Conservation (phyloP, 2,329 filamentous ascomycete species). For the Penicillium sumatraense region DNA sequence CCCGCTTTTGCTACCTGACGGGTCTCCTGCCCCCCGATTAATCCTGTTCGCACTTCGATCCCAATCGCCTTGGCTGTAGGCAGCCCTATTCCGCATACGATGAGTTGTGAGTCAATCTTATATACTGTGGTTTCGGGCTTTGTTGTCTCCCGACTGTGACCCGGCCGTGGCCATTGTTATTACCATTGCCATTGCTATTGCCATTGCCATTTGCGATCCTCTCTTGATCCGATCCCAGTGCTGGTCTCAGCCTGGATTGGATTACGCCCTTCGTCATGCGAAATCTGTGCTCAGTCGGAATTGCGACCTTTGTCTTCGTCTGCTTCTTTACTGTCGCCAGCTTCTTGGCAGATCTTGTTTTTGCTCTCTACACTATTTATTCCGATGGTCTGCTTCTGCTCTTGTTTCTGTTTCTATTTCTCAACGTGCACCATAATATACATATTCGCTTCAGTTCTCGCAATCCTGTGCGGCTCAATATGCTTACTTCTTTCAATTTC, state of each 20-base stretch:
- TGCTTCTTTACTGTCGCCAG: conserved; percentile 6
- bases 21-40: conserved; percentile 10
- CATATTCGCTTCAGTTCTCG: neutral
- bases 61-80: conserved; percentile 13
- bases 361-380: conserved; percentile 10
- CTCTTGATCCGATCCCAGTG: neutral
- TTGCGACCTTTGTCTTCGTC: conserved; percentile 11
- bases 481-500: conserved; percentile 15
- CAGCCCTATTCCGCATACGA: conserved; percentile 25
- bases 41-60: conserved; percentile 14
- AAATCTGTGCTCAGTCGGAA: neutral
- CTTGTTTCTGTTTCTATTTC: neutral
- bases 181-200: neutral
- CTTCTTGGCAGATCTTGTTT: conserved; percentile 15
- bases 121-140: conserved; percentile 8
- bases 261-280: neutral
- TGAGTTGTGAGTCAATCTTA: conserved; percentile 31
- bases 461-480: neutral
- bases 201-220: neutral
- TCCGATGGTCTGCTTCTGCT: conserved; percentile 16
- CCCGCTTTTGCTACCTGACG: conserved; percentile 24
- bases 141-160: neutral
- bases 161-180: neutral
- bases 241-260: conserved; percentile 5
- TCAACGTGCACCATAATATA: conserved; percentile 1